Percentiles rank a stretch among this genome's conserved stretches.
Conservation (phyloP, 106 monocot species). For the Alisma plantagoaquatica region DNA sequence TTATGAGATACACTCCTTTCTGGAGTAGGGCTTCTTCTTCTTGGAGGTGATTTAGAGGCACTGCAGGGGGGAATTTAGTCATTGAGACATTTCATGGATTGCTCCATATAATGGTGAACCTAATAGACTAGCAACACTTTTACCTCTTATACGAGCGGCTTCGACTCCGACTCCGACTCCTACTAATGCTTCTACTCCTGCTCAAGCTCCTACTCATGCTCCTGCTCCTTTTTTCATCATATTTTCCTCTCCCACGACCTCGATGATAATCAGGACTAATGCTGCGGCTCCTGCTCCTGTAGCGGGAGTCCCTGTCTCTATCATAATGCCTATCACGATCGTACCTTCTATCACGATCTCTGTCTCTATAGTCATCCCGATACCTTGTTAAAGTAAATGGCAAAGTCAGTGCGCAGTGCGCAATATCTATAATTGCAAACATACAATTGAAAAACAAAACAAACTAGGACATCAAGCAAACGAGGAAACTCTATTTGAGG, state of each 20-base stretch:
- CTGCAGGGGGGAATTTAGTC: slow-evolving; percentile 6
- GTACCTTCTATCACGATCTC: slow-evolving; percentile 38
- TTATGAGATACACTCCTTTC: slow-evolving; percentile 25
- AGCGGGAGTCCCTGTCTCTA: slow-evolving; percentile 41
- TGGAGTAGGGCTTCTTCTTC: slow-evolving; percentile 21
- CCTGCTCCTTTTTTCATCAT: slow-evolving; percentile 28
- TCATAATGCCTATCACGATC: slow-evolving; percentile 32
- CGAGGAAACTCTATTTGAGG: too few species aligned
- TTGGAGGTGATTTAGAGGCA: slow-evolving; percentile 22
- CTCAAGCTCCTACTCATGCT: too few species aligned
- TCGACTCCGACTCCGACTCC: too few species aligned
- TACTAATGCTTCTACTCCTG: too few species aligned
- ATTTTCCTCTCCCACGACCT: slow-evolving; percentile 30
- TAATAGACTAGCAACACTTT: background rate
- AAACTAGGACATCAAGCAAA: background rate
- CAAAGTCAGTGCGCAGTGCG: background rate
- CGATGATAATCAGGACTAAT: slow-evolving; percentile 44
- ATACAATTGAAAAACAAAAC: background rate
- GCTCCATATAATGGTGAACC: background rate
- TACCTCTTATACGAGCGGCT: slow-evolving; percentile 47
- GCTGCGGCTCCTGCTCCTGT: slow-evolving; percentile 45
- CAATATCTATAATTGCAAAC: background rate
- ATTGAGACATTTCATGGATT: background rate
- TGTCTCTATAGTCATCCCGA: slow-evolving; percentile 41
- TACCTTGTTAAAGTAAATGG: slow-evolving; percentile 13